These are phyloP conservation scores for Psilocybe cubensis DNA, from an alignment of 768 basidiomycete species.

Conservation along the genomic window DNA sequence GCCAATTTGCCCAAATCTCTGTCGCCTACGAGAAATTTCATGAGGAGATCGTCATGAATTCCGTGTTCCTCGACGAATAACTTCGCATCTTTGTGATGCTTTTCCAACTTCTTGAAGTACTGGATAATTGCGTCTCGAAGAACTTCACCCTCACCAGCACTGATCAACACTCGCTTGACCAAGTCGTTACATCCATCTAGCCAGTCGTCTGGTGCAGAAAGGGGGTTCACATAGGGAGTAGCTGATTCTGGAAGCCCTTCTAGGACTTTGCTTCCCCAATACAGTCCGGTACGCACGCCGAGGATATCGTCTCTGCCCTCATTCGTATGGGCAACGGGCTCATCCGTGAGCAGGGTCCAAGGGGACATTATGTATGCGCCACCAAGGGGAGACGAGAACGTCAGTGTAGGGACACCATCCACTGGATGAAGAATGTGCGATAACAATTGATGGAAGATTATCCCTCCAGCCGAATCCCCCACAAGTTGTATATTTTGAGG, in stretches of 20 bases:
- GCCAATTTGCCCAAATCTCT: neutral
- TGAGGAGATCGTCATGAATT: constrained; percentile 15
- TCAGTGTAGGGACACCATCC: neutral
- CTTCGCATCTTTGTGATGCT: constrained; percentile 7
- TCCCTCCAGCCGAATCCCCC: constrained; percentile 38
- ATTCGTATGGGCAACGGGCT: constrained; percentile 2
- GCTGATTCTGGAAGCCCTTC: neutral
- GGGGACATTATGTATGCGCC: constrained; percentile 33
- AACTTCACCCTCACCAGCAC: constrained; percentile 26
- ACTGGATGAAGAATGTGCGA: constrained; percentile 35
- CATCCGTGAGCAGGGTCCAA: constrained; percentile 24
- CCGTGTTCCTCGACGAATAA: constrained; percentile 15
- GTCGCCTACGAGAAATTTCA: constrained; percentile 9
- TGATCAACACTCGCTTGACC: constrained; percentile 27
- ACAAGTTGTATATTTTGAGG: constrained; percentile 30
- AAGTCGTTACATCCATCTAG: constrained; percentile 23
- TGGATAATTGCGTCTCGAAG: constrained; percentile 27
- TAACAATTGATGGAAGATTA: constrained; percentile 30
- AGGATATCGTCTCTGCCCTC: constrained; percentile 7
- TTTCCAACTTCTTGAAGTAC: constrained; percentile 12
- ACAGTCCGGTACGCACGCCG: neutral
- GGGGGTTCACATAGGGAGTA: constrained; percentile 18
- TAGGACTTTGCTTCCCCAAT: constrained; percentile 3
- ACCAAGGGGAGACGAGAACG: neutral
- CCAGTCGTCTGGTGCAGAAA: constrained; percentile 27